Conservation (phyloP, 441 rosid species). For the Pelargonium australe region DNA sequence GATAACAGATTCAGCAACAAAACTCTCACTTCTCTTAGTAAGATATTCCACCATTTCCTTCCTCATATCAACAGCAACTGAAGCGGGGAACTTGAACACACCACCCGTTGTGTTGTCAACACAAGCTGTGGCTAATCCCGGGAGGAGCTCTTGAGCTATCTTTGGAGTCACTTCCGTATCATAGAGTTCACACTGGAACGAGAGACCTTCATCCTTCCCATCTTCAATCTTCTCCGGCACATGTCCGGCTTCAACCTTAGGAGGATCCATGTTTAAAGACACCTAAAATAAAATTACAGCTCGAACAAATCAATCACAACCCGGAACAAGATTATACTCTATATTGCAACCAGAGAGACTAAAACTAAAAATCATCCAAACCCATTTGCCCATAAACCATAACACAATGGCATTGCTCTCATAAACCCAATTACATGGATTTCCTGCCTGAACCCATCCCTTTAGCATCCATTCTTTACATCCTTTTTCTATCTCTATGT, state of each 20-base stretch:
- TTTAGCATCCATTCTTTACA: not conserved
- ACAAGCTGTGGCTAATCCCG: conserved; percentile 74
- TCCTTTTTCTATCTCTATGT: not conserved
- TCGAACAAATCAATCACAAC: not conserved
- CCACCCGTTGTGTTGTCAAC: conserved; percentile 81
- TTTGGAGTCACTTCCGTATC: conserved; percentile 61
- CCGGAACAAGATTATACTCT: not conserved
- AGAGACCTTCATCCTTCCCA: conserved; percentile 43
- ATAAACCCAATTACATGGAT: not conserved
- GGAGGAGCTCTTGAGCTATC: conserved; percentile 55
- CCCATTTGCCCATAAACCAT: not conserved
- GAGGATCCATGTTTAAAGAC: conserved; percentile 38
- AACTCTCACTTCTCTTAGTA: conserved; percentile 59
- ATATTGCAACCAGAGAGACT: not conserved
- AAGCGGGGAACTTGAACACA: conserved; percentile 59
- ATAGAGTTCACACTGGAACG: conserved; percentile 53
- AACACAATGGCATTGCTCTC: not conserved
- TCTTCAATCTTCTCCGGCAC: conserved; percentile 49
- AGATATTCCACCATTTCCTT: conserved; percentile 68
- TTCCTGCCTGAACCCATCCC: not conserved
- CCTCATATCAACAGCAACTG: conserved; percentile 68
- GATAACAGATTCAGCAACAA: conserved; percentile 66
- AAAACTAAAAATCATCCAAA: not conserved
- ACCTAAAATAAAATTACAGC: conserved; percentile 14
- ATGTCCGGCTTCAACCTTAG: conserved; percentile 36